Base-by-base conservation (phyloP, 768 basidiomycete species). In the Trametes coccinea region DNA sequence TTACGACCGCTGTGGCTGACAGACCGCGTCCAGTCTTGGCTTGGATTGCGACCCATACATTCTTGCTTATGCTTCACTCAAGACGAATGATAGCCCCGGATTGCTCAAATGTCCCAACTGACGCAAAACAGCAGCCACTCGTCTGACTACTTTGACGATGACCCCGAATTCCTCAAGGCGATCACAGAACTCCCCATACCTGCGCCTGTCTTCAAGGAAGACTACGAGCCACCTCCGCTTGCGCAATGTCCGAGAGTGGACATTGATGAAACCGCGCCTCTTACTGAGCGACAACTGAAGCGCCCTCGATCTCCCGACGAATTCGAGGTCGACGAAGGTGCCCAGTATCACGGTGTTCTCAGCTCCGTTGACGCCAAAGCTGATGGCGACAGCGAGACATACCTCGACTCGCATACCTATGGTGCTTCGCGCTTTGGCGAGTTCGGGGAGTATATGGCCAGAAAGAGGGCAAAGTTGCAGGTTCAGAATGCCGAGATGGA, bases 391-490 rank as follows among this genome's bases (percentile, higher is more conserved):
- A 49, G 30, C 4, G 16, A 48, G 30, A 58, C 63, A 3, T 71
- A 73, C 52, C 49, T 70, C 14, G 29, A 66, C 17, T 62, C 63
- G 11, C 48, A 80, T 27, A 80, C 84, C 8, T 97, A 95, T 70
- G 92, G 89, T 0, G 84, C 90, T 2, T 84, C 89, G 33, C 83
- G 79, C 39, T 98, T 95, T 71, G 94, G 92, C 13, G 85, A 84
- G 1, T 92, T 86, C 63, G 91, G 90, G 0, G 88, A 95, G 69
- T 98, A 97, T 70, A 93, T 97, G 92, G 74, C 80, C 2, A 80
- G 94, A 61, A 98, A 98, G 75, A 84, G 96, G 2, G 88, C 90
- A 33, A 98, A 98, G 73, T 73, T 98, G 51, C 91, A 90, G 67
- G 85, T 93, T 4, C 91, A 94, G 75, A 92, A 93, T 62, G 71